These are phyloP conservation scores for Eucalyptus camaldulensis DNA, from an alignment of 345 rosid species.

Conservation along the genomic window DNA sequence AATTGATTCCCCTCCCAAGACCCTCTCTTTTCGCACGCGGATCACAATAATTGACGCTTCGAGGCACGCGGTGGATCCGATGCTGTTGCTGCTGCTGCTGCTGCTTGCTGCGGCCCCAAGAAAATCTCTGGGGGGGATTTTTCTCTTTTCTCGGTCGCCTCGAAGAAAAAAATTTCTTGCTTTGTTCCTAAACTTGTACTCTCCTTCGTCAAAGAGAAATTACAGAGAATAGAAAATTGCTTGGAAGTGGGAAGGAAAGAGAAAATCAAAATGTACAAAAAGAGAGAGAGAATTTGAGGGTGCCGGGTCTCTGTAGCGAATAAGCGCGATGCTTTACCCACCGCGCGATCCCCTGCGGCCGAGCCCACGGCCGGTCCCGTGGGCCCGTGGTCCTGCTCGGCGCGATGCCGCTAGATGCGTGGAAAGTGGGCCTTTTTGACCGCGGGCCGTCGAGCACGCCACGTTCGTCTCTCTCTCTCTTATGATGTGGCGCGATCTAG, in stretches of 20 bases:
- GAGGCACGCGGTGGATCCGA: not conserved
- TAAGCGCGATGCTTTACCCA: slow-evolving; percentile 9
- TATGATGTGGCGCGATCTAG: not conserved
- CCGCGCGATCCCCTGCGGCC: not conserved
- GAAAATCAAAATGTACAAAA: not conserved
- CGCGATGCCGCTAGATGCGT: not conserved
- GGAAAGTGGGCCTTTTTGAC: not conserved
- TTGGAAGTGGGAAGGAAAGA: not conserved
- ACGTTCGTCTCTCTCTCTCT: not conserved
- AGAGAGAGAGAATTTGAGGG: not conserved
- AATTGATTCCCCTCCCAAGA: not conserved
- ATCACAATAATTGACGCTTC: not conserved
- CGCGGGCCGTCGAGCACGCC: not conserved
- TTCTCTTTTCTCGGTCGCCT: not conserved
- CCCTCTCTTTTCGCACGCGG: not conserved
- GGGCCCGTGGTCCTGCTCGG: not conserved
- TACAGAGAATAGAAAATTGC: not conserved
- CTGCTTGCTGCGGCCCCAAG: not conserved
- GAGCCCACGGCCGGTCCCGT: not conserved
- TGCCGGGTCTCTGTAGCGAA: slow-evolving; percentile 13
- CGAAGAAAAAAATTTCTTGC: not conserved
- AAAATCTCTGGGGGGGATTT: not conserved
- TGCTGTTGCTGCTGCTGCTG: not conserved
- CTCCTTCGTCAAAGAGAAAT: not conserved
- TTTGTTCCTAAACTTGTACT: not conserved